These are phyloP conservation scores for Ophiostoma tasmaniense DNA, from an alignment of 2,329 filamentous ascomycete genomes.

Conservation along the genomic window DNA sequence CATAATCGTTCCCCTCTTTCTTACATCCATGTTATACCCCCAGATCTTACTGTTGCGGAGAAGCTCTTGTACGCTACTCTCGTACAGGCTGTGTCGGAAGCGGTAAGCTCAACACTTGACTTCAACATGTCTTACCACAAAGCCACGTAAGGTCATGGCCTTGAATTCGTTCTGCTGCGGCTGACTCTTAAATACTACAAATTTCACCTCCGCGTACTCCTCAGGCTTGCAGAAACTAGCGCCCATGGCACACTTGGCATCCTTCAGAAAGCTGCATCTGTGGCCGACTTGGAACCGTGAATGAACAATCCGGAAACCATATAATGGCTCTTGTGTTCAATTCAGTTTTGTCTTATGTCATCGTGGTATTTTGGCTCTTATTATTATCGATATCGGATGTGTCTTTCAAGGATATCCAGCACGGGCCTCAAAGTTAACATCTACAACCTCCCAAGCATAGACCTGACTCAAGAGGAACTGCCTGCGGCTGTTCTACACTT, in stretches of 20 bases:
- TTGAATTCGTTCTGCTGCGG: background rate
- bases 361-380: background rate
- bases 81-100: background rate
- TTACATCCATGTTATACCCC: background rate
- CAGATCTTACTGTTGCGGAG: background rate
- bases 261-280: background rate
- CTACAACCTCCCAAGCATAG: background rate
- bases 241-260: background rate
- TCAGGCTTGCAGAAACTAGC: background rate
- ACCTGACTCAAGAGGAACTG: background rate
- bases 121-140: background rate
- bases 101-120: background rate
- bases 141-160: background rate
- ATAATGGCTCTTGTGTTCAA: background rate
- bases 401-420: background rate
- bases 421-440: background rate
- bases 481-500: background rate
- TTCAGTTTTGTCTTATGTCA: background rate
- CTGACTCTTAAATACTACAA: background rate
- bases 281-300: background rate
- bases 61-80: background rate
- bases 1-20: constrained; percentile 1
- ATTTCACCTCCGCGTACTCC: background rate
- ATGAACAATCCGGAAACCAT: background rate
- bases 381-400: background rate